Percentiles rank a stretch among this genome's conserved stretches.
phyloP scores from a whole-genome alignment of 129 eudicot species.

The Arctium lappa region DNA sequence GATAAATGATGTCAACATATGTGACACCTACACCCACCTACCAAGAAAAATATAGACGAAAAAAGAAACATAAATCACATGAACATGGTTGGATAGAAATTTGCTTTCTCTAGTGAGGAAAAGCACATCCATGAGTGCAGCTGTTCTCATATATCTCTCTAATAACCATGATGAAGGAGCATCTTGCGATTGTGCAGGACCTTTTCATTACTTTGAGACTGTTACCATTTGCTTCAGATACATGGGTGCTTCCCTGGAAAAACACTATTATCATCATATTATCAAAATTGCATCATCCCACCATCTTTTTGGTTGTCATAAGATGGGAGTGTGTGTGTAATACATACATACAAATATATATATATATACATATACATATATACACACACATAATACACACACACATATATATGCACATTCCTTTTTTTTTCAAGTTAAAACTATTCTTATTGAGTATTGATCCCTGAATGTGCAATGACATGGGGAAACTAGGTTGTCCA shows the following conservation, averaged over 20 bases:
- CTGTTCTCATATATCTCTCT: background rate
- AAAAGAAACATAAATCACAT: background rate
- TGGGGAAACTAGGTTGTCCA: background rate
- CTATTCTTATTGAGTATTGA: background rate
- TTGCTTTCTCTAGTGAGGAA: background rate
- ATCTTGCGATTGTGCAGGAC: background rate
- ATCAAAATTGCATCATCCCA: too few relatives aligned
- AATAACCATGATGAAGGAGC: background rate
- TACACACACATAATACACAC: background rate
- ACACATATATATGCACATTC: too few relatives aligned
- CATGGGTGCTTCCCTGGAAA: background rate
- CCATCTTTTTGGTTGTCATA: too few relatives aligned
- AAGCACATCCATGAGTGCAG: background rate
- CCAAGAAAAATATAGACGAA: background rate
- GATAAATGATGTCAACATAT: background rate
- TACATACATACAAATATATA: too few relatives aligned
- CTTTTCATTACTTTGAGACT: background rate
- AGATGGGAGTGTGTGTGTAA: too few relatives aligned
- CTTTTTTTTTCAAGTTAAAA: background rate
- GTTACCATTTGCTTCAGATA: background rate
- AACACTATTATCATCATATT: background rate
- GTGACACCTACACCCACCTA: background rate
- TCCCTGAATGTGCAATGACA: background rate
- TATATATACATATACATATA: too few relatives aligned
- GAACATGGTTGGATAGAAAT: background rate